Evolutionary conservation across 139 green algal genomes (phyloP).

Genomic region (Microglena sp.): DNA sequence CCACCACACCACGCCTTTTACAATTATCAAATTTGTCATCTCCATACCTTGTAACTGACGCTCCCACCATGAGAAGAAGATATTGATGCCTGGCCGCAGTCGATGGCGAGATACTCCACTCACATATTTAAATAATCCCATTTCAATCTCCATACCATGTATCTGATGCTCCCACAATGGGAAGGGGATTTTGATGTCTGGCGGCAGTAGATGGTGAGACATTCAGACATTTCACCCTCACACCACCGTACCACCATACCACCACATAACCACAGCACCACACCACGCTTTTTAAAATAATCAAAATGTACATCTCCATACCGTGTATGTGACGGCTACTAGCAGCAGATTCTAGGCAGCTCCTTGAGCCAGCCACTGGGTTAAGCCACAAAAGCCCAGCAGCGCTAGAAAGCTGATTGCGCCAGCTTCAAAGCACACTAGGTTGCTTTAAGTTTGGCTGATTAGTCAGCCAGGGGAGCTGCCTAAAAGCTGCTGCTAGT

Average conservation of each 20-base stretch:
- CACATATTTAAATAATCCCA: too few relatives aligned
- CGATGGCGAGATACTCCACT: not conserved
- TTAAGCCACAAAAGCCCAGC: too few relatives aligned
- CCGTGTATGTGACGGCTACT: not conserved
- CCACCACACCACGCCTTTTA: not conserved
- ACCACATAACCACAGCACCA: too few relatives aligned
- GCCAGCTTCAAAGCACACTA: too few relatives aligned
- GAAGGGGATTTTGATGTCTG: constrained; percentile 83
- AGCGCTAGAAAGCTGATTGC: too few relatives aligned
- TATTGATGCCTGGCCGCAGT: not conserved
- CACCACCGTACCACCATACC: not conserved
- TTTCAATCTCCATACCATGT: too few relatives aligned
- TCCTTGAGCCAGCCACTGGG: too few relatives aligned
- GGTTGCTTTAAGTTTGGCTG: too few relatives aligned
- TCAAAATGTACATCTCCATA: not conserved
- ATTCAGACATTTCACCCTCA: not conserved
- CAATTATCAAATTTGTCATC: not conserved
- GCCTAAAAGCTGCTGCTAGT: too few relatives aligned
- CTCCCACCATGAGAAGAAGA: not conserved
- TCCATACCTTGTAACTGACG: not conserved
- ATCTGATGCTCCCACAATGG: too few relatives aligned
- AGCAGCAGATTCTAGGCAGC: too few relatives aligned
- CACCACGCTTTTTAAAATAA: not conserved
- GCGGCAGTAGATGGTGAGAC: constrained; percentile 61
- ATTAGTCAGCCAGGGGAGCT: too few relatives aligned